Conservation (phyloP, 352 stramenopile species). For the Globisporangium radiosum region DNA sequence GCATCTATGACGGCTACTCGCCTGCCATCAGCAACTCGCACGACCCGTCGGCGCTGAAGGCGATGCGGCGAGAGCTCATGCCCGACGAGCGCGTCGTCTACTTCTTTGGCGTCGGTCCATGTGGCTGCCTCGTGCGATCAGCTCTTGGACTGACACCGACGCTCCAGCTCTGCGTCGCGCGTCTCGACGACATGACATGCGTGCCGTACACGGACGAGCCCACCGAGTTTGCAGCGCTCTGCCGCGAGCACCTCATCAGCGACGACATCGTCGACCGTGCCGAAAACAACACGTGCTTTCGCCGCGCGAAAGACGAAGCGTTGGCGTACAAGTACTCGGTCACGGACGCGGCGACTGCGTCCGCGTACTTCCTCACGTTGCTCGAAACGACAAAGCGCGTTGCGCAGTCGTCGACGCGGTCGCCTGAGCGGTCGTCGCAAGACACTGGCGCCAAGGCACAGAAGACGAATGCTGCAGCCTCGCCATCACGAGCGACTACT, state of each 20-base stretch:
- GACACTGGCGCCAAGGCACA: background rate
- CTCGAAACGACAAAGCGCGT: conserved; percentile 8
- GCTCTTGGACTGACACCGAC: conserved; percentile 27
- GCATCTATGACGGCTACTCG: conserved; percentile 57
- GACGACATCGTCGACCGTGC: conserved; percentile 32
- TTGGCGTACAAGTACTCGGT: conserved; percentile 23
- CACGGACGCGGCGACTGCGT: conserved; percentile 16
- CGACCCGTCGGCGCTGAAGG: conserved; percentile 35
- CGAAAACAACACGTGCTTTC: conserved; percentile 39
- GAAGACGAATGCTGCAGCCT: conserved; percentile 12
- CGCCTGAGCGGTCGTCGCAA: background rate
- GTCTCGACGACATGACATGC: conserved; percentile 29
- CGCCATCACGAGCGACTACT: conserved; percentile 1
- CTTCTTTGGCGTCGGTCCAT: conserved; percentile 67
- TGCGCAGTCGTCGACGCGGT: background rate
- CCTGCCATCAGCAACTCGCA: conserved; percentile 33
- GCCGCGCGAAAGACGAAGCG: conserved; percentile 43
- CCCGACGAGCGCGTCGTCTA: conserved; percentile 67
- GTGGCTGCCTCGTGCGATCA: conserved; percentile 21
- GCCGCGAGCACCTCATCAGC: conserved; percentile 20
- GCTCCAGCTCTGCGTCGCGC: conserved; percentile 40
- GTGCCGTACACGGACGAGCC: conserved; percentile 1
- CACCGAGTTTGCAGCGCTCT: conserved; percentile 35
- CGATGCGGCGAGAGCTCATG: conserved; percentile 47
- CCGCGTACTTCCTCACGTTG: conserved; percentile 17